Evolutionary conservation across 1,284 basidiomycete species (phyloP).

Genomic region (Rhodotorula mucilaginosa): DNA sequence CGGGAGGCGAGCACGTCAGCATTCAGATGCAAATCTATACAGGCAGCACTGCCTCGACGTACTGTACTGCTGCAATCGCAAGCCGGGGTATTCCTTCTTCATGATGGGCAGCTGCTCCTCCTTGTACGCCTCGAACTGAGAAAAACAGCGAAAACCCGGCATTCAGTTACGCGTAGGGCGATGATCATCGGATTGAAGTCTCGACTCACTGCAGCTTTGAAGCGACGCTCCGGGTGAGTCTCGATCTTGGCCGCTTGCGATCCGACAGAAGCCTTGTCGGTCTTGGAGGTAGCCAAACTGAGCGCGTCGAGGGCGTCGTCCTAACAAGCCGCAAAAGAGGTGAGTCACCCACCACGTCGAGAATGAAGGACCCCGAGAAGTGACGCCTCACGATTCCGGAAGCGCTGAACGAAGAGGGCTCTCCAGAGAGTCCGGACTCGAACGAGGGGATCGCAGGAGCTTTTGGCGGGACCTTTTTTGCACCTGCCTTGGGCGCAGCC

Average conservation of each 20-base stretch:
- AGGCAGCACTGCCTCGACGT: not conserved
- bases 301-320: constrained; percentile 90
- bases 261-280: constrained; percentile 78
- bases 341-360: not conserved
- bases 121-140: constrained; percentile 79
- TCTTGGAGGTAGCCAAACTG: constrained; percentile 82
- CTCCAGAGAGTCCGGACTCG: constrained; percentile 22
- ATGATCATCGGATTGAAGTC: rapidly evolving
- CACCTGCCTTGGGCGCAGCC: constrained; percentile 60
- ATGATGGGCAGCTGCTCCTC: constrained; percentile 79
- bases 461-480: constrained; percentile 55
- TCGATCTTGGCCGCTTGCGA: constrained; percentile 77
- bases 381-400: constrained; percentile 61
- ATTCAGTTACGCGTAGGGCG: not conserved
- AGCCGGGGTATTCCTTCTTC: constrained; percentile 58
- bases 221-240: constrained; percentile 88
- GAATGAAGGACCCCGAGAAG: not conserved
- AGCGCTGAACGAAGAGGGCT: constrained; percentile 62
- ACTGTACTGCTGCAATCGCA: constrained; percentile 71
- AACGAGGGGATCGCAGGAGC: constrained; percentile 19
- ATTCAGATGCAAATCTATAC: not conserved
- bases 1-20: constrained; percentile 47
- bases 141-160: not conserved
- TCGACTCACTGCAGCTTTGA: constrained; percentile 67
- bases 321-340: not conserved